Base-by-base conservation (phyloP, 2,329 filamentous ascomycete genomes). In the Emmonsiellopsis sp. region DNA sequence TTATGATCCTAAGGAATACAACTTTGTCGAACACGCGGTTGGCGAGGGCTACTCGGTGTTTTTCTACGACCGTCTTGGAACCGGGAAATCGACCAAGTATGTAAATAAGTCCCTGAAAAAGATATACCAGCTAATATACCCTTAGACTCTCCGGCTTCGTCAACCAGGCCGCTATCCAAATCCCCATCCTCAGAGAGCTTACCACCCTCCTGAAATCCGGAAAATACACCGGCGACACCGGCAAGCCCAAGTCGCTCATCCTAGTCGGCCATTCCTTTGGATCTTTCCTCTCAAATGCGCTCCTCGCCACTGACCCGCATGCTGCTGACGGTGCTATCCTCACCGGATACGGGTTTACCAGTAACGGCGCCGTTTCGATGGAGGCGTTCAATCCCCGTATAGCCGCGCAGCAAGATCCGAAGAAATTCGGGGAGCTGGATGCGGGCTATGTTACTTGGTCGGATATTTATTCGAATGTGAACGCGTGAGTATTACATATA, bases 21-120 rank as follows among this genome's bases (percentile, higher is more conserved):
- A 67, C 7, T 72, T 68, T 53, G 66, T 73, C 50, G 62, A 71
- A 37, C 62, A 67, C 6, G 59, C 64, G 9, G 60, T 70, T 39
- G 59, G 56, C 17, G 64, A 63, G 34, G 70, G 70, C 39, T 73
- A 72, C 57, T 62, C 67, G 31, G 72, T 70, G 14, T 63, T 73
- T 11, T 67, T 68, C 6, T 73, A 70, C 54, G 69, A 72, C 56
- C 67, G 70, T 31, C 60, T 72, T 10, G 69, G 69, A n/a, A 60
- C 64, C 5, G 69, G 67, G 31, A 61, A 64, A 32, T 72, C 45
- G 31, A 37, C 6, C 45, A 44, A 44, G 42, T 21, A 44, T 11
- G 21, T 6, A n/a, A 62, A 63, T 13, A 64, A 67, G 39, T 65
- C 36, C 36, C 36, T 39, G 36, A 39, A 39, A 9, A 39, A 39